Evolutionary conservation across 371 early-diverging fungal species (phyloP), one percentile per base, ranked within the genome.

Genomic region (Apophysomyces ossiformis): DNA sequence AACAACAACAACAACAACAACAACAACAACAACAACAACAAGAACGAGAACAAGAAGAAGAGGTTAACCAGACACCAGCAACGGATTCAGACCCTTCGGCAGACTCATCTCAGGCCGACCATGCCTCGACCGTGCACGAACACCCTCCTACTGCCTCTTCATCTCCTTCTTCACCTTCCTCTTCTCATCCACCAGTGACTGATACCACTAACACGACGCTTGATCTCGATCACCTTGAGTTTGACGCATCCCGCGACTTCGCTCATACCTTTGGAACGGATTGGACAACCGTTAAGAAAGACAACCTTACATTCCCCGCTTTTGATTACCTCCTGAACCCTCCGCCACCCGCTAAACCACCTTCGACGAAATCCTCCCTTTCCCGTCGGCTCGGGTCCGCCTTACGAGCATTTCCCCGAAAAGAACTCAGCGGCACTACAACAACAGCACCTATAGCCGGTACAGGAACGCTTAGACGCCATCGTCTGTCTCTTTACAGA

Each of bases 241-340:
- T 66, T 61, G 36, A 60, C 5, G 60, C 60, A 8, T 66, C 67
- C 9, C 58, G 67, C 7, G 67, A 66, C 37, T 44, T 66, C 6
- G 67, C 60, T 18, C 56, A 47, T n/a, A 37, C 13, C 4, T 61
- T 66, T 38, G 60, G 67, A 15, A 57, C 32, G 57, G 38, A 56
- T 16, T 59, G 38, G 47, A 32, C 37, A 35, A 13, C 6, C 64
- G 37, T 37, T 37, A 56, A 38, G 15, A 47, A 64, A 15, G 57
- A 50, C 13, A 38, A 37, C 37, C 35, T 18, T n/a, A 54, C 26
- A 2, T 64, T 56, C 26, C 57, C 64, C 5, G 37, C 32, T 26
- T 56, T 39, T 18, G 57, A 64, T 18, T 47, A 37, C 32, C 18
- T 57, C 5, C 37, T 62, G 15, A 43, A 43, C 21, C 13, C 45